phyloP scores from a whole-genome alignment of 139 green algal species.

The Microglena sp. region DNA sequence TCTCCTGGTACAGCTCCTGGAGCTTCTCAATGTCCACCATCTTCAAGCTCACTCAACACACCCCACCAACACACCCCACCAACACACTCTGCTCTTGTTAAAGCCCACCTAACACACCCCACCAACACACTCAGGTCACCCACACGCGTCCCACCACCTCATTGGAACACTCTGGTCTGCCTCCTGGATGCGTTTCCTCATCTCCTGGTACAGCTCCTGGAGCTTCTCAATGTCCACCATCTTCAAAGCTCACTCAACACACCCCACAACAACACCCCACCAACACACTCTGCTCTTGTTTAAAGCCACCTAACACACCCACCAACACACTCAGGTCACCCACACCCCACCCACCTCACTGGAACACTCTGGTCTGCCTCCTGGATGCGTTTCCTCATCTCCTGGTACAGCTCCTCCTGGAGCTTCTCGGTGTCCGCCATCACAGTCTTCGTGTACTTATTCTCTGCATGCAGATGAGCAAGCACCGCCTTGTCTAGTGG shows the following conservation, averaged over 20 bases:
- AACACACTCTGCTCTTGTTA: neutral
- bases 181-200: conserved; percentile 78
- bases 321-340: neutral
- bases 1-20: conserved; percentile 80
- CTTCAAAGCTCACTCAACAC: too few species aligned
- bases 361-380: conserved; percentile 63
- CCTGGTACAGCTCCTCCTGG: conserved; percentile 68
- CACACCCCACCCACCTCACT: neutral
- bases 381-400: conserved; percentile 80
- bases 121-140: neutral
- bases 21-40: conserved; percentile 70
- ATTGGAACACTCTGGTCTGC: conserved; percentile 43
- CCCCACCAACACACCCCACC: neutral
- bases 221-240: conserved; percentile 57
- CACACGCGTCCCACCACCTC: neutral
- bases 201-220: conserved; percentile 80
- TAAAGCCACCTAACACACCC: neutral
- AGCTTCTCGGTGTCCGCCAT: conserved; percentile 70
- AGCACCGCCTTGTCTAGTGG: conserved; percentile 33
- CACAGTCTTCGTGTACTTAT: conserved; percentile 53
- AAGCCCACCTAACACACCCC: neutral
- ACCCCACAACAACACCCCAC: neutral
- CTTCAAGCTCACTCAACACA: too few species aligned
- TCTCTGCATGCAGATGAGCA: conserved; percentile 58
- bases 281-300: neutral